Percentiles rank a stretch among this genome's conserved stretches.
These are phyloP conservation scores for Salicornia ramosissima DNA, from an alignment of 148 eudicot genomes.

Conservation along the genomic window DNA sequence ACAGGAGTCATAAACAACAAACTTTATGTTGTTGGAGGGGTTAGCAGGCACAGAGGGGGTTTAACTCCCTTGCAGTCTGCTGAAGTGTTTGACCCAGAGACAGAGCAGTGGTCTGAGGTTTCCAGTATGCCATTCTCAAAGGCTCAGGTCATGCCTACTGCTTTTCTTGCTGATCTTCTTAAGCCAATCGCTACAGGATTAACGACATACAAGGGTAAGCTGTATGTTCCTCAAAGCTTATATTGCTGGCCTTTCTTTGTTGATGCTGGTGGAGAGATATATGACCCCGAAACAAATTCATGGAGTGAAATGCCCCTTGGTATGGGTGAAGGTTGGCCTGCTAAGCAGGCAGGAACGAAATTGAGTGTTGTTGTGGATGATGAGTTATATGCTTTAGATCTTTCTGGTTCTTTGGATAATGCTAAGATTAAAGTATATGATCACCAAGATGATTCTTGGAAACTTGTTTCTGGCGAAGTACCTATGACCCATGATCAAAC, in stretches of 20 bases:
- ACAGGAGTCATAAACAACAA: slow-evolving; percentile 72
- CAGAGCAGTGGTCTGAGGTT: slow-evolving; percentile 64
- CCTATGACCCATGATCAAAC: slow-evolving; percentile 29
- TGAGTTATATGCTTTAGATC: slow-evolving; percentile 79
- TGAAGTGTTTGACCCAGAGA: slow-evolving; percentile 75
- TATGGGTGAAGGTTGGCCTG: slow-evolving; percentile 99
- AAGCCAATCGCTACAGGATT: slow-evolving; percentile 97
- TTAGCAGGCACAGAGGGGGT: slow-evolving; percentile 68
- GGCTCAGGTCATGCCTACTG: slow-evolving; percentile 80
- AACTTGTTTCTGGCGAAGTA: slow-evolving; percentile 32
- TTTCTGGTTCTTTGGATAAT: slow-evolving; percentile 65
- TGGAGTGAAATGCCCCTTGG: slow-evolving; percentile 95
- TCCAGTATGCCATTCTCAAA: slow-evolving; percentile 96
- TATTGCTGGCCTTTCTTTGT: slow-evolving; percentile 98
- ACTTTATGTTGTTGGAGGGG: slow-evolving; percentile 93
- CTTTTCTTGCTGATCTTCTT: slow-evolving; percentile 74
- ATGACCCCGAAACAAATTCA: slow-evolving; percentile 71
- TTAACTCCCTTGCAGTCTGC: slow-evolving; percentile 81
- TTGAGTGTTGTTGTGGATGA: slow-evolving; percentile 70
- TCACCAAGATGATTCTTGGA: slow-evolving; percentile 73
- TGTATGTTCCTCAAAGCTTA: slow-evolving; percentile 90
- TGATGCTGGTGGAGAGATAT: slow-evolving; percentile 96
- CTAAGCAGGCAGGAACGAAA: slow-evolving; percentile 96
- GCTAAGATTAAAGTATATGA: slow-evolving; percentile 78
- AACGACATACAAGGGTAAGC: slow-evolving; percentile 74